Conservation (phyloP, 2,329 filamentous ascomycete species). For the Pseudocercospora pini-densiflorae region DNA sequence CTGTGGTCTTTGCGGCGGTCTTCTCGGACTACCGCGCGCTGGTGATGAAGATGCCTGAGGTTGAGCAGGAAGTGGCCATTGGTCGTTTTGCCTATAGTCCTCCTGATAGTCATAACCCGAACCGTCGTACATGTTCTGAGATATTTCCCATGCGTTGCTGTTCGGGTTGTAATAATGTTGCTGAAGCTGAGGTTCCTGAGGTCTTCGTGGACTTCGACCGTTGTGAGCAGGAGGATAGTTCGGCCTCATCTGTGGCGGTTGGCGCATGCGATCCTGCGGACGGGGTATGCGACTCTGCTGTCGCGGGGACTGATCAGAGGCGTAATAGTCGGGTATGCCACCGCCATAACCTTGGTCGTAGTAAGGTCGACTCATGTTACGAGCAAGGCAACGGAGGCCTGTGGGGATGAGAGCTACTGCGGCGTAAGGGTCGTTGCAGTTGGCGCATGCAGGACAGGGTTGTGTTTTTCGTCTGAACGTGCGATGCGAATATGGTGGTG, state of each 20-base stretch:
- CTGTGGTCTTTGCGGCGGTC: slow-evolving; percentile 35
- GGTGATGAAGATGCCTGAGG: slow-evolving; percentile 22
- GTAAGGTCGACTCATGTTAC: slow-evolving; percentile 25
- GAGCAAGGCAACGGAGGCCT: slow-evolving; percentile 9
- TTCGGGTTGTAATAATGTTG: slow-evolving; percentile 18
- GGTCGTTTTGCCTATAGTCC: slow-evolving; percentile 26
- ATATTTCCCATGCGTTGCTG: slow-evolving; percentile 21
- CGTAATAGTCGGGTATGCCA: slow-evolving; percentile 19
- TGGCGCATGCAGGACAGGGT: slow-evolving; percentile 16
- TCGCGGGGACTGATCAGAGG: slow-evolving; percentile 15
- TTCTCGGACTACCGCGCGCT: slow-evolving; percentile 14
- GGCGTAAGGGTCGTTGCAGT: slow-evolving; percentile 15
- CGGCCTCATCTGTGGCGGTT: slow-evolving; percentile 28
- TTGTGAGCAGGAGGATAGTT: slow-evolving; percentile 16
- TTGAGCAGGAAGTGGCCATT: slow-evolving; percentile 34
- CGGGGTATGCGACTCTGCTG: slow-evolving; percentile 25
- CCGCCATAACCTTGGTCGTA: slow-evolving; percentile 22
- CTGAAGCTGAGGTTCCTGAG: slow-evolving; percentile 18
- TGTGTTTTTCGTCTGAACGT: slow-evolving; percentile 20
- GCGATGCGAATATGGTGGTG: slow-evolving; percentile 12
- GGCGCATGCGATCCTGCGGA: slow-evolving; percentile 25
- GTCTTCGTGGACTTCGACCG: slow-evolving; percentile 19
- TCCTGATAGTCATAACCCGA: slow-evolving; percentile 32
- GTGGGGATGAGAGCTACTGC: slow-evolving; percentile 12
- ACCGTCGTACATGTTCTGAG: slow-evolving; percentile 34